Conservation (phyloP, 2,329 filamentous ascomycete genomes). For the Penicillium corylophilum region DNA sequence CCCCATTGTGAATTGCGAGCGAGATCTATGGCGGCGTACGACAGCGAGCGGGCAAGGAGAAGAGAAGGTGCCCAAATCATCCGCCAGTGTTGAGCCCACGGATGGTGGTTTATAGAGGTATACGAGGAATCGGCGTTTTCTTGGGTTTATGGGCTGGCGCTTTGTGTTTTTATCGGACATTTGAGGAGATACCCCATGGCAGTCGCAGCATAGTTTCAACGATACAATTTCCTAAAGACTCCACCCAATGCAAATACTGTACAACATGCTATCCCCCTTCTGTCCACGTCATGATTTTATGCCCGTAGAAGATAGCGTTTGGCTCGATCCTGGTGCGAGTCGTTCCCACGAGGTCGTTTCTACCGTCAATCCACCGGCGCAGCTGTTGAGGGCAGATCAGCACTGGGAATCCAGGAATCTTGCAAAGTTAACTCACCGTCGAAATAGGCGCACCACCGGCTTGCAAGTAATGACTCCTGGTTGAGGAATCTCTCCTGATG, state of each 20-base stretch:
- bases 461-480: slow-evolving; percentile 52
- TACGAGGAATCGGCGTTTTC: slow-evolving; percentile 13
- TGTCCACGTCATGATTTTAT: slow-evolving; percentile 19
- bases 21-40: slow-evolving; percentile 56
- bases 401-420: not conserved
- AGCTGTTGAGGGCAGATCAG: slow-evolving; percentile 28
- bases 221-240: slow-evolving; percentile 13
- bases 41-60: slow-evolving; percentile 37
- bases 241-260: slow-evolving; percentile 15
- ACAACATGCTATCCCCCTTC: not conserved
- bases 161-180: slow-evolving; percentile 18
- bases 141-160: slow-evolving; percentile 15
- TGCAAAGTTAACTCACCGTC: slow-evolving; percentile 48
- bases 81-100: slow-evolving; percentile 21
- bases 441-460: slow-evolving; percentile 59
- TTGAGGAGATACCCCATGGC: slow-evolving; percentile 37
- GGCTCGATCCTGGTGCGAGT: slow-evolving; percentile 31
- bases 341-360: slow-evolving; percentile 64
- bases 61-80: slow-evolving; percentile 32
- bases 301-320: slow-evolving; percentile 22
- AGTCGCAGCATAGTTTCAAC: slow-evolving; percentile 15
- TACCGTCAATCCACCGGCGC: slow-evolving; percentile 56
- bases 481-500: slow-evolving; percentile 41
- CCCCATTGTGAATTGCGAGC: slow-evolving; percentile 61
- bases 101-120: slow-evolving; percentile 25